Percentiles rank a stretch among this genome's conserved stretches.
These are phyloP conservation scores for Podospora conica DNA, from an alignment of 495 filamentous ascomycete species.

Conservation along the genomic window DNA sequence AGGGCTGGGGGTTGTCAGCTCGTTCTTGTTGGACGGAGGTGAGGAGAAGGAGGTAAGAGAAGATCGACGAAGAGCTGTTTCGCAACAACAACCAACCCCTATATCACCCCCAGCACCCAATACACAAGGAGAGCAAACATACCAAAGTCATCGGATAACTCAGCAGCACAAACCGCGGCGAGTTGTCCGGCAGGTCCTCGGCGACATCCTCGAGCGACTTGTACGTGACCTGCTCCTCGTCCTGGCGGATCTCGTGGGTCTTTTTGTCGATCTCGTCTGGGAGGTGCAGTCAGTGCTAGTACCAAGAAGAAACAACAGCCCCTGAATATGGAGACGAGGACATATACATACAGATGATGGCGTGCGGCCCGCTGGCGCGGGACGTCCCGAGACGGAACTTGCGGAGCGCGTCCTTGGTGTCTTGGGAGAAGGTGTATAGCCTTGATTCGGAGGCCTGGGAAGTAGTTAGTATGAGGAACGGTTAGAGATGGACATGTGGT, in stretches of 20 bases:
- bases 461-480: neutral
- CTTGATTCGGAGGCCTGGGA: conserved; percentile 70
- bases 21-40: neutral
- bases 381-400: conserved; percentile 92
- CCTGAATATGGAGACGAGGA: no score
- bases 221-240: conserved; percentile 66
- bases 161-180: conserved; percentile 80
- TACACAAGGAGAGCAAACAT: conserved; percentile 22
- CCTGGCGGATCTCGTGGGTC: conserved; percentile 77
- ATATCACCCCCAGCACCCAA: no score
- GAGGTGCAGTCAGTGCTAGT: neutral
- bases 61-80: no score
- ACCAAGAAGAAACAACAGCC: no score
- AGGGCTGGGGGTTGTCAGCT: conserved; percentile 27
- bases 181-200: conserved; percentile 89
- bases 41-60: no score
- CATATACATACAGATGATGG: conserved; percentile 90
- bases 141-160: conserved; percentile 86
- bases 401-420: conserved; percentile 77
- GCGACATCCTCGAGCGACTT: conserved; percentile 68
- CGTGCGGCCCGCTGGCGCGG: conserved; percentile 78
- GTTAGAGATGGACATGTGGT: no score
- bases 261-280: conserved; percentile 79
- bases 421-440: conserved; percentile 86
- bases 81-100: no score